Conservation (phyloP, 352 stramenopile genomes). For the Phytophthora cactorum region DNA sequence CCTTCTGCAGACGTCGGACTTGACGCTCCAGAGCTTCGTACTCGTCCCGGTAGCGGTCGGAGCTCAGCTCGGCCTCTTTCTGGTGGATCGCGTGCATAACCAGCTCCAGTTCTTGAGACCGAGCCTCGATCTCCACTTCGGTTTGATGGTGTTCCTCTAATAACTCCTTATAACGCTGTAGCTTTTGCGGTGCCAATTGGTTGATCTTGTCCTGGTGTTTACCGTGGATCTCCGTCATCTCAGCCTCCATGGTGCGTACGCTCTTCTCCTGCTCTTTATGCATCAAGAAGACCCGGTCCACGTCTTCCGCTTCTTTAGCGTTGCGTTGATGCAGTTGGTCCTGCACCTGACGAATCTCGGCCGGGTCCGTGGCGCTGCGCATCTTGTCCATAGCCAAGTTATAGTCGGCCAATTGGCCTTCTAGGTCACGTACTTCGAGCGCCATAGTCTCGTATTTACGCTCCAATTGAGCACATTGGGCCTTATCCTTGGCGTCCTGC, state of each 20-base stretch:
- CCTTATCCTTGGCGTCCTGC: conserved; percentile 88
- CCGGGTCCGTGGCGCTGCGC: conserved; percentile 67
- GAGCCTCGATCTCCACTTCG: conserved; percentile 79
- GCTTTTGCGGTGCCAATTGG: conserved; percentile 84
- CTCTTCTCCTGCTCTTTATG: conserved; percentile 84
- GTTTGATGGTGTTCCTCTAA: conserved; percentile 74
- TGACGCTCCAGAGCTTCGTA: conserved; percentile 79
- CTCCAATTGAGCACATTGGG: conserved; percentile 88
- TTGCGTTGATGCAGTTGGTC: conserved; percentile 79
- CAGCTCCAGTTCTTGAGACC: conserved; percentile 72
- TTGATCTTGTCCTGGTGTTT: conserved; percentile 91
- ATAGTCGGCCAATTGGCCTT: conserved; percentile 93
- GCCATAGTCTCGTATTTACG: conserved; percentile 79
- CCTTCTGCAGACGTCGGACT: conserved; percentile 71
- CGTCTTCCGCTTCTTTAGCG: conserved; percentile 86
- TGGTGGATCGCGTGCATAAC: conserved; percentile 78
- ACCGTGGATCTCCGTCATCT: conserved; percentile 80
- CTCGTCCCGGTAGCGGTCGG: conserved; percentile 77
- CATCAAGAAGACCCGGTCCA: conserved; percentile 90
- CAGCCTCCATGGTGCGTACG: conserved; percentile 71
- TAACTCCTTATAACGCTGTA: conserved; percentile 80
- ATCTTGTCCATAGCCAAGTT: conserved; percentile 95
- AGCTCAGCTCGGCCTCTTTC: conserved; percentile 74
- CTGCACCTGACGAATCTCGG: conserved; percentile 72
- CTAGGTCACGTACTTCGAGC: conserved; percentile 79